These are phyloP conservation scores for Lactarius quietus DNA, from an alignment of 768 basidiomycete genomes.

Conservation along the genomic window DNA sequence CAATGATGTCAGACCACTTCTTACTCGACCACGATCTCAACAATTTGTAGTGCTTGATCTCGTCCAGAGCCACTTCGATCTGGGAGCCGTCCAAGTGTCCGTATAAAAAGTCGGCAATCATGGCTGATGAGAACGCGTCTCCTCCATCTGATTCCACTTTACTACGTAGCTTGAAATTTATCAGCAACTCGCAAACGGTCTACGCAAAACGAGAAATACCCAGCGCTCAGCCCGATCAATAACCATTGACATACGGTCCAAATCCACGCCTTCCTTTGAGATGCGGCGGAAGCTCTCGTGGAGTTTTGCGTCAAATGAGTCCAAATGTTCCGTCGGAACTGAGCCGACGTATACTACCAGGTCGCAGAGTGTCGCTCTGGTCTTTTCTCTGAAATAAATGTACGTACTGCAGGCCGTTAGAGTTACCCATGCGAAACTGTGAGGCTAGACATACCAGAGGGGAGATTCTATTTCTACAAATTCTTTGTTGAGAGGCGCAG, in stretches of 20 bases:
- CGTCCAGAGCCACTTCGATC: conserved; percentile 67
- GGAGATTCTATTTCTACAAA: conserved; percentile 90
- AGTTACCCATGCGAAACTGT: neutral
- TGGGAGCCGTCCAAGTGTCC: conserved; percentile 81
- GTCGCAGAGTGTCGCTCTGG: conserved; percentile 66
- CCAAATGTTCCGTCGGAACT: conserved; percentile 75
- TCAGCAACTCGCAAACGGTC: conserved; percentile 1
- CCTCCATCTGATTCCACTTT: conserved; percentile 80
- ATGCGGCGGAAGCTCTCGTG: conserved; percentile 67
- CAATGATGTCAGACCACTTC: conserved; percentile 75
- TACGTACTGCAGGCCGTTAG: conserved; percentile 53
- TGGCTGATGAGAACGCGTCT: conserved; percentile 67
- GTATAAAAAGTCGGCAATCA: conserved; percentile 85
- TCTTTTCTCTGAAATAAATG: conserved; percentile 79
- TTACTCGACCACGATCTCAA: conserved; percentile 68
- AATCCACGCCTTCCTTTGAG: conserved; percentile 74
- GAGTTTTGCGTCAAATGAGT: conserved; percentile 66
- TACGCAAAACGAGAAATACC: conserved; percentile 35
- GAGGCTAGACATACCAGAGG: conserved; percentile 55
- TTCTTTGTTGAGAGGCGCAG: conserved; percentile 83
- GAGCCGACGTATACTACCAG: conserved; percentile 78
- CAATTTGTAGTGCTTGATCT: conserved; percentile 65
- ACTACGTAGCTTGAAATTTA: conserved; percentile 60
- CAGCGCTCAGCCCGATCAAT: conserved; percentile 87
- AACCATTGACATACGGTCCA: conserved; percentile 84